A percentile compares a stretch with the other conserved stretches of the same genome.
Conservation (phyloP, 2,329 filamentous ascomycete species). For the Elsinoe perseae region DNA sequence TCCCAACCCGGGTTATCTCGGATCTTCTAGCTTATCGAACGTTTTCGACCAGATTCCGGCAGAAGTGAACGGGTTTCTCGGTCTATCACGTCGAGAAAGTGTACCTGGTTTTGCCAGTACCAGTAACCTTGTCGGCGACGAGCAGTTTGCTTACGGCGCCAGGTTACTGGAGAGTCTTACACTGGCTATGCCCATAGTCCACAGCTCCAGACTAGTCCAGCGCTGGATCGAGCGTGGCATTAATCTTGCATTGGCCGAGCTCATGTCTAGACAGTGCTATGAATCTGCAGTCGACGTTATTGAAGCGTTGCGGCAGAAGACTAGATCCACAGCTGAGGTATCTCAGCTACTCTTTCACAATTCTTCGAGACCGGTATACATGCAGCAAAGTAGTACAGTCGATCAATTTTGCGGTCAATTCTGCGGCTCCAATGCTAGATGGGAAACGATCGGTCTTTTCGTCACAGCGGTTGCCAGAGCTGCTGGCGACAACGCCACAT, state of each 20-base stretch:
- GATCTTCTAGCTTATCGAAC: slow-evolving; percentile 27
- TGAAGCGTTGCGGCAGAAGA: slow-evolving; percentile 15
- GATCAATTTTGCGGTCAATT: slow-evolving; percentile 19
- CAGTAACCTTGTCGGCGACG: slow-evolving; percentile 17
- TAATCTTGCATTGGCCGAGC: slow-evolving; percentile 25
- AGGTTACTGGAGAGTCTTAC: slow-evolving; percentile 20
- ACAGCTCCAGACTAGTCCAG: slow-evolving; percentile 22
- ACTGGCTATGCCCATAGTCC: slow-evolving; percentile 16
- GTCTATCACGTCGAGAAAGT: not conserved
- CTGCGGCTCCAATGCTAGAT: slow-evolving; percentile 28
- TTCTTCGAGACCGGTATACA: slow-evolving; percentile 18
- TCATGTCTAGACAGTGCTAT: slow-evolving; percentile 22
- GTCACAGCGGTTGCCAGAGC: slow-evolving; percentile 35
- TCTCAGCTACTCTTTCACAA: slow-evolving; percentile 14
- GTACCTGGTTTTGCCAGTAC: not conserved
- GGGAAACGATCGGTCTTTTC: slow-evolving; percentile 37
- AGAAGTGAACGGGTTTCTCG: slow-evolving; percentile 10
- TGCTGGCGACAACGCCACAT: slow-evolving; percentile 26
- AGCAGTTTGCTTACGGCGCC: slow-evolving; percentile 21
- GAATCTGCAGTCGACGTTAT: slow-evolving; percentile 20
- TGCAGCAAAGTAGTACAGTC: slow-evolving; percentile 4
- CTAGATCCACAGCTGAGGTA: not conserved
- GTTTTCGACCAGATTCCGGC: slow-evolving; percentile 29
- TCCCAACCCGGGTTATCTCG: slow-evolving; percentile 31
- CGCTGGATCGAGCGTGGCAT: slow-evolving; percentile 24